These are phyloP conservation scores for Sclerotinia sclerotiorum DNA, from an alignment of 2,329 filamentous ascomycete species.

Conservation along the genomic window DNA sequence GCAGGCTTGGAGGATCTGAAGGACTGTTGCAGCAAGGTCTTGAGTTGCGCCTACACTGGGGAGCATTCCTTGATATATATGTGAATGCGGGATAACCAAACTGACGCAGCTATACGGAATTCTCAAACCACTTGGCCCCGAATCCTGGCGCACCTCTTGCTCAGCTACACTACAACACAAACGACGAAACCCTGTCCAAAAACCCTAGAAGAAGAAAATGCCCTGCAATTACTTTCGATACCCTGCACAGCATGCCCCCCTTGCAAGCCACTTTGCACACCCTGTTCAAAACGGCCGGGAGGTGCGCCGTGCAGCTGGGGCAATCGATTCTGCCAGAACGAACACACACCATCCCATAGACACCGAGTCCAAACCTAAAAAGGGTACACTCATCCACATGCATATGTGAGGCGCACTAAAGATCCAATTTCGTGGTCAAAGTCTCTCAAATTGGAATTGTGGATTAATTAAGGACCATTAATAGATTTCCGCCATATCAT, in stretches of 20 bases:
- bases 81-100: constrained; percentile 33
- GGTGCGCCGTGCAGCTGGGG: constrained; percentile 23
- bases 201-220: constrained; percentile 4
- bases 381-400: constrained; percentile 19
- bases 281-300: constrained; percentile 25
- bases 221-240: constrained; percentile 15
- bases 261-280: constrained; percentile 20
- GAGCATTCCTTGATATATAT: constrained; percentile 37
- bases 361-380: constrained; percentile 22
- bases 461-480: constrained; percentile 36
- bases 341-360: constrained; percentile 17
- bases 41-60: constrained; percentile 31
- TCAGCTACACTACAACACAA: constrained; percentile 32
- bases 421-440: constrained; percentile 21
- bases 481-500: constrained; percentile 29
- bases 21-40: constrained; percentile 29
- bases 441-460: constrained; percentile 23
- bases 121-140: constrained; percentile 30
- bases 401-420: constrained; percentile 23
- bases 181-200: constrained; percentile 24
- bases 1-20: constrained; percentile 24
- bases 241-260: constrained; percentile 25
- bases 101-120: constrained; percentile 33
- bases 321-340: constrained; percentile 20
- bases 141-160: constrained; percentile 30